Evolutionary conservation across 371 early-diverging fungal genomes (phyloP), one percentile per base, ranked within the genome.

Genomic region (Mucor circinelloides): DNA sequence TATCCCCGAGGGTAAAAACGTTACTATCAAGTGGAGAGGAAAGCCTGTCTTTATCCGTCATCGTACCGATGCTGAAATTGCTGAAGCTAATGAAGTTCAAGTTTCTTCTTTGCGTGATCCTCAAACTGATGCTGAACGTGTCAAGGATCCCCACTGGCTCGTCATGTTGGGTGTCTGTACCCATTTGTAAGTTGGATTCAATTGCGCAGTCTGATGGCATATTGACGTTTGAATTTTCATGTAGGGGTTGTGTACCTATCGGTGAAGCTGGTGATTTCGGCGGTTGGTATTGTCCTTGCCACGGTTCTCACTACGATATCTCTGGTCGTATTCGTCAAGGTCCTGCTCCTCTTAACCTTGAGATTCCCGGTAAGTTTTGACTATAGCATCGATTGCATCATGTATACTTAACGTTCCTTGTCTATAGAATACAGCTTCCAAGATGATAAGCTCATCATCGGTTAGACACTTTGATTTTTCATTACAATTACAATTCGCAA

Each of bases 211-310:
- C 10, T 32, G 21, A 23, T 50, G 21, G 23, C 12, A 5, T 23
- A 40, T 31, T 23, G 64, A 42, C 50, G 32, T 46, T 27, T 32
- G 46, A 17, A 62, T 32, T 40, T n/a, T 61, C 10, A 5, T 48
- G 10, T 74, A 85, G 90, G 80, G 96, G 99, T 77, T 98, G 99
- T 87, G 98, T 98, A 58, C 99, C 99, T 67, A 93, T 97, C 73
- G 97, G 97, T 66, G 97, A 98, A 79, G 91, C 97, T 80, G 98
- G 98, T 83, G 99, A 98, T 69, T 98, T 85, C 75, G 96, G 95
- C 73, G 99, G 98, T 67, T 98, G 98, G 98, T 98, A 96, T 89
- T 98, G 99, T 88, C 99, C 99, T 63, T 98, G 99, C 91, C 97
- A 97, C 85, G 98, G 99, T 73, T 97, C 97, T 65, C 97, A 96